Evolutionary conservation across 23 red algal species (phyloP), one percentile per base, ranked within the genome.

Genomic region (Pyropia yezoensis): DNA sequence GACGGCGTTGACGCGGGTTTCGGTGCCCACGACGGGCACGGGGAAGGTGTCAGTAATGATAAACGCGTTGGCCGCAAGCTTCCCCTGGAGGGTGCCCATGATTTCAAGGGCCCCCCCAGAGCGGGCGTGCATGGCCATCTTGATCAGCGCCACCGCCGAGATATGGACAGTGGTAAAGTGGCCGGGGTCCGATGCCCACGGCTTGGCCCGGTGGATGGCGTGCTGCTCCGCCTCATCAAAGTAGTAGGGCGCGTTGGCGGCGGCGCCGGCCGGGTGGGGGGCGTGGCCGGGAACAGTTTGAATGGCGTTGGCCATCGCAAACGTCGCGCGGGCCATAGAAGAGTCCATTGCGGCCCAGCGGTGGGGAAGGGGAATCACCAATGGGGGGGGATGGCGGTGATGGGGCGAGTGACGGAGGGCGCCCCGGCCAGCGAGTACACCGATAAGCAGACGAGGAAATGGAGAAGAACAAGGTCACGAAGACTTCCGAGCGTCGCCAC

Each of bases 121-220:
- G 34, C 71, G 68, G 15, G 84, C 83, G 70, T 97, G 93, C 74
- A 83, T 90, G 12, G 76, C 74, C 84, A 97, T 90, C 65, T 97
- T 87, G 53, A 87, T 89, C 13, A 97, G 52, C 19, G 93, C 93
- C 24, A 97, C 62, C 18, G 85, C 84, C 26, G 85, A 90, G 27
- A 97, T 82, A 49, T 87, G 80, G 0, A 97, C 93, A 39, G 91
- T 77, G 53, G 78, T 76, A 47, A 97, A 97, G 65, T 84, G 86
- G 71, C 80, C 62, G 24, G 90, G 90, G 64, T 95, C 90, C 27
- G 71, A 75, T 12, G 75, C 69, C 90, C 90, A 95, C 18, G 90
- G 90, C 69, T 87, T 76, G 49, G 63, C 52, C 52, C 67, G 55
- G 52, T 74, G 74, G 18, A 78, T 30, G 32, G 71, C 68, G 16